Evolutionary conservation across 2,329 filamentous ascomycete genomes (phyloP).

Genomic region (Penicillium corylophilum): DNA sequence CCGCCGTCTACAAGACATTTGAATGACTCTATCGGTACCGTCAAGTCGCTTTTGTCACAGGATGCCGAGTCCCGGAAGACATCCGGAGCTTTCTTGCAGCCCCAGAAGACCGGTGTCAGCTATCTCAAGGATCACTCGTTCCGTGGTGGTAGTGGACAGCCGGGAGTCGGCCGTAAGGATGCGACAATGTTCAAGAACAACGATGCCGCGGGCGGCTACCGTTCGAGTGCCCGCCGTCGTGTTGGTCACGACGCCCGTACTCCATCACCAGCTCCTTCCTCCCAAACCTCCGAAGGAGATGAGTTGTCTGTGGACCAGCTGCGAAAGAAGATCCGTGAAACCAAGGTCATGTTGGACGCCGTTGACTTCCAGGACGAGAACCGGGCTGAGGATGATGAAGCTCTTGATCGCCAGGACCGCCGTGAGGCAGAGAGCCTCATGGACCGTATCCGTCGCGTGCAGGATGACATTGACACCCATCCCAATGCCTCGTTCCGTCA

Average conservation of each 20-base stretch:
- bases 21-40: slow-evolving; percentile 85
- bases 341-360: slow-evolving; percentile 89
- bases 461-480: slow-evolving; percentile 92
- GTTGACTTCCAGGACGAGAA: slow-evolving; percentile 96
- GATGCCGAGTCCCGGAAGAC: slow-evolving; percentile 89
- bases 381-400: slow-evolving; percentile 84
- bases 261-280: slow-evolving; percentile 76
- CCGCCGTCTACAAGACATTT: slow-evolving; percentile 93
- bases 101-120: slow-evolving; percentile 96
- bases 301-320: slow-evolving; percentile 85
- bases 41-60: slow-evolving; percentile 84
- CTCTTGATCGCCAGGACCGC: slow-evolving; percentile 83
- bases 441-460: slow-evolving; percentile 82
- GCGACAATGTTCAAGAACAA: slow-evolving; percentile 97
- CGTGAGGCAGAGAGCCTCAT: slow-evolving; percentile 93
- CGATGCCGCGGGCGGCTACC: slow-evolving; percentile 87
- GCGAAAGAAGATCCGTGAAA: slow-evolving; percentile 88
- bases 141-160: slow-evolving; percentile 60
- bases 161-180: slow-evolving; percentile 73
- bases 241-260: slow-evolving; percentile 68
- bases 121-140: slow-evolving; percentile 97
- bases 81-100: slow-evolving; percentile 83
- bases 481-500: slow-evolving; percentile 71
- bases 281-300: slow-evolving; percentile 63
- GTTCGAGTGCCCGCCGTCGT: slow-evolving; percentile 86